Evolutionary conservation across 2,329 filamentous ascomycete species (phyloP).

Genomic region (Fusarium verticillioides): DNA sequence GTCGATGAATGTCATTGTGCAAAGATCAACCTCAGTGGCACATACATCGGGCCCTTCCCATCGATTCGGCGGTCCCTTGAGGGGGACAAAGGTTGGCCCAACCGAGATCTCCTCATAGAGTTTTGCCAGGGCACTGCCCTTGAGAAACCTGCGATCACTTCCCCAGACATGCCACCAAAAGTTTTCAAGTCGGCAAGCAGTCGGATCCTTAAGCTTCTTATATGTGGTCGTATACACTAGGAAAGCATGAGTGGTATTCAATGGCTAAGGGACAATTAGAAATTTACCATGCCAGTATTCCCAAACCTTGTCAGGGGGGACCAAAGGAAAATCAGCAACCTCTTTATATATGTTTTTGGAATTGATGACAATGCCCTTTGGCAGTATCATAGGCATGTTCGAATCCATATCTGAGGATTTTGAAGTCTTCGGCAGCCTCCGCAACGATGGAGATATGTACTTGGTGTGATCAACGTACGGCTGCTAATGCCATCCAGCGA

Average conservation of each 20-base stretch:
- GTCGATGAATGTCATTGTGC: neutral
- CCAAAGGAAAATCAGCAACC: conserved; percentile 61
- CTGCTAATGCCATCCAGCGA: conserved; percentile 19
- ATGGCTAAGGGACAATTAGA: neutral
- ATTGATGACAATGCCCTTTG: conserved; percentile 68
- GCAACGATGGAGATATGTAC: neutral
- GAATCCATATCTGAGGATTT: conserved; percentile 46
- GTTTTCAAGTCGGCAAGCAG: conserved; percentile 69
- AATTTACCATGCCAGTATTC: conserved; percentile 67
- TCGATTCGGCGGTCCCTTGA: conserved; percentile 64
- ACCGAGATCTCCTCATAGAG: conserved; percentile 68
- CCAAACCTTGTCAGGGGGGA: conserved; percentile 64
- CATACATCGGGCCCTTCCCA: conserved; percentile 63
- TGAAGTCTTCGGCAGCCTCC: conserved; percentile 10
- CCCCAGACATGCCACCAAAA: conserved; percentile 76
- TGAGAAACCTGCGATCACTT: conserved; percentile 64
- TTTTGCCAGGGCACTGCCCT: conserved; percentile 63
- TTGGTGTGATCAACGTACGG: conserved; percentile 2
- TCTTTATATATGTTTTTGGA: conserved; percentile 62
- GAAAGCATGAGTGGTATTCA: conserved; percentile 15
- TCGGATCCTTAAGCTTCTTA: conserved; percentile 69
- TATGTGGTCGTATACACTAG: conserved; percentile 71
- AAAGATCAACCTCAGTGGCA: conserved; percentile 17
- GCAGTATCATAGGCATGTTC: conserved; percentile 59
- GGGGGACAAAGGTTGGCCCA: conserved; percentile 66